phyloP scores from a whole-genome alignment of 768 basidiomycete genomes.

The Stropharia rugosoannulata region DNA sequence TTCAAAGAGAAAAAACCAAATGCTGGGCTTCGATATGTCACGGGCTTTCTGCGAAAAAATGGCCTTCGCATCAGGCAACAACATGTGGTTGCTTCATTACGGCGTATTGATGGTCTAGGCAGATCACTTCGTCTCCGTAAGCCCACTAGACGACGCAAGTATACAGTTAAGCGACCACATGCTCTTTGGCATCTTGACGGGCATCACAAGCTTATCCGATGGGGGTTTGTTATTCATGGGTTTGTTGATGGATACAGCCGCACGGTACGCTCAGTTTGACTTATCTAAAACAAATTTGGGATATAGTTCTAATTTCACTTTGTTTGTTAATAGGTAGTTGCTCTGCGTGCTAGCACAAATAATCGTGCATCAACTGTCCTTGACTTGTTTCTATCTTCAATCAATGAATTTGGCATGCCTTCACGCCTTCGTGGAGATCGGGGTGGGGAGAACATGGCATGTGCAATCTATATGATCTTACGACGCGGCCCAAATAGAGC shows the following conservation, averaged over 20 bases:
- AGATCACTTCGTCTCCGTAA: not conserved
- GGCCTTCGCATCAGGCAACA: not conserved
- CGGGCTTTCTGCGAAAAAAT: not conserved
- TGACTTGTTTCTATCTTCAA: too few relatives aligned
- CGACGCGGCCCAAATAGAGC: conserved; percentile 8
- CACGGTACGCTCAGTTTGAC: not conserved
- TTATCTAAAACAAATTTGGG: too few relatives aligned
- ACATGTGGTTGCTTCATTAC: not conserved
- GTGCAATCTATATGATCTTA: too few relatives aligned
- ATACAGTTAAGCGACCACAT: conserved; percentile 4
- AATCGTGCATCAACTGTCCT: too few relatives aligned
- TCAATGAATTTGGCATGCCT: too few relatives aligned
- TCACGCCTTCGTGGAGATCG: conserved; percentile 27
- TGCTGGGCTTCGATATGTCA: not conserved
- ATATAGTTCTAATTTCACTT: too few relatives aligned
- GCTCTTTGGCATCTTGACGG: conserved; percentile 5
- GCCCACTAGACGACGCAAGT: not conserved
- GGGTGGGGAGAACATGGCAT: conserved; percentile 27
- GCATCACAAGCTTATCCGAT: too few relatives aligned
- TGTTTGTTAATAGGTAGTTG: too few relatives aligned
- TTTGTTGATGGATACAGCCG: conserved; percentile 4
- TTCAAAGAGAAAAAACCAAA: too few relatives aligned
- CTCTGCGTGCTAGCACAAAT: too few relatives aligned
- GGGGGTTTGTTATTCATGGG: conserved; percentile 9
- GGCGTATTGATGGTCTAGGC: not conserved